Evolutionary conservation across 768 basidiomycete genomes (phyloP).

Genomic region (Boletellus sp.): DNA sequence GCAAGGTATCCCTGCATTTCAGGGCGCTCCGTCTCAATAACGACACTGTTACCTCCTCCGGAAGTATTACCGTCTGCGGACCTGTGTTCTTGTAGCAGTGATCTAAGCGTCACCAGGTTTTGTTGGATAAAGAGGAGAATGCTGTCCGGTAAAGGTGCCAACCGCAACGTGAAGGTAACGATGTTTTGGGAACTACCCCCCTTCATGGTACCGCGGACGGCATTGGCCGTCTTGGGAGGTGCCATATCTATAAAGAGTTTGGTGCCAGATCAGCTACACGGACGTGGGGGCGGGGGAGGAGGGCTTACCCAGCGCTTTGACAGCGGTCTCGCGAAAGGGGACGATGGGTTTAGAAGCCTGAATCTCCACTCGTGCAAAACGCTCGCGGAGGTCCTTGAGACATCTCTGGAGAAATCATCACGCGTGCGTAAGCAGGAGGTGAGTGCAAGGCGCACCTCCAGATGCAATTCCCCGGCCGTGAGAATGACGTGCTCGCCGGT

Average conservation of each 20-base stretch:
- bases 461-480: conserved; percentile 91
- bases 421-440: not conserved
- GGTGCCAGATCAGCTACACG: not conserved
- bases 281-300: too few species aligned
- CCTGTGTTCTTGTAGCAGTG: conserved; percentile 51
- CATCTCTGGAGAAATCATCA: conserved; percentile 61
- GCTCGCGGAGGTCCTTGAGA: conserved; percentile 90
- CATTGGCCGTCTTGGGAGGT: conserved; percentile 68
- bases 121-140: conserved; percentile 76
- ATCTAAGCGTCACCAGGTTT: conserved; percentile 62
- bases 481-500: conserved; percentile 97
- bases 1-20: conserved; percentile 56
- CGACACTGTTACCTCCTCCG: conserved; percentile 9
- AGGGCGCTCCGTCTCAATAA: conserved; percentile 36
- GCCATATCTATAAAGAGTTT: conserved; percentile 66
- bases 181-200: conserved; percentile 65
- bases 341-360: conserved; percentile 95
- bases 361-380: conserved; percentile 91
- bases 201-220: conserved; percentile 72
- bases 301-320: conserved; percentile 66
- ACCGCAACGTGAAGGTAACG: conserved; percentile 81
- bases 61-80: conserved; percentile 32
- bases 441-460: conserved; percentile 60
- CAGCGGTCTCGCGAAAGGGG: conserved; percentile 93
- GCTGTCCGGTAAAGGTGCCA: conserved; percentile 66